phyloP scores from a whole-genome alignment of 2,329 filamentous ascomycete genomes.

The Mollisia scopiformis region DNA sequence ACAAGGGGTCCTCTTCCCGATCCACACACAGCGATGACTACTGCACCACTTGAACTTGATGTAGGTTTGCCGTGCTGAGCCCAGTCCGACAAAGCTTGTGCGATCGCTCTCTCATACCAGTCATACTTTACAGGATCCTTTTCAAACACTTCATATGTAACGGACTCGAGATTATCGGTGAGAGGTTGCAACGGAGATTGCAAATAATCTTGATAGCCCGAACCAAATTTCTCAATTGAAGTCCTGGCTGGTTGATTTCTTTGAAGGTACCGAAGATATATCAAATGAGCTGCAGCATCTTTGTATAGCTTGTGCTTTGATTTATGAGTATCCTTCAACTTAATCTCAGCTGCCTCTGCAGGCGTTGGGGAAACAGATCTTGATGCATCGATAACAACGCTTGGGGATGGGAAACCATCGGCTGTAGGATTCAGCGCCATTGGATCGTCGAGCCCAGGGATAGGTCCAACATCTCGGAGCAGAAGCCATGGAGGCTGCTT shows the following conservation, averaged over 20 bases:
- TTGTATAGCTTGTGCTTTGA: constrained; percentile 47
- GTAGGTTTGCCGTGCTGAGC: constrained; percentile 71
- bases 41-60: constrained; percentile 68
- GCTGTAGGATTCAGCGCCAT: constrained; percentile 30
- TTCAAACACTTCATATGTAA: constrained; percentile 98
- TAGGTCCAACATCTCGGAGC: constrained; percentile 64
- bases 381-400: constrained; percentile 42
- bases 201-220: constrained; percentile 88
- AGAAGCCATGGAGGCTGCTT: constrained; percentile 66
- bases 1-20: constrained; percentile 92
- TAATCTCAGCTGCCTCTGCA: constrained; percentile 60
- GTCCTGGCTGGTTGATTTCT: constrained; percentile 72
- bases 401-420: constrained; percentile 42
- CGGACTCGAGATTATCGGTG: constrained; percentile 93
- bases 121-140: constrained; percentile 98
- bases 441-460: constrained; percentile 39
- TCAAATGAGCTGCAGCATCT: constrained; percentile 67
- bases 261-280: constrained; percentile 85
- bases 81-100: constrained; percentile 82
- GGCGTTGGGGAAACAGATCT: constrained; percentile 56
- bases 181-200: constrained; percentile 94
- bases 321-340: constrained; percentile 39
- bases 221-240: constrained; percentile 69
- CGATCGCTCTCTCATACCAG: constrained; percentile 88
- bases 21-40: constrained; percentile 90